A percentile compares a stretch with the other conserved stretches of the same genome.
These are phyloP conservation scores for Triticum monococcum DNA, from an alignment of 176 grass and related monocot species.

Conservation along the genomic window DNA sequence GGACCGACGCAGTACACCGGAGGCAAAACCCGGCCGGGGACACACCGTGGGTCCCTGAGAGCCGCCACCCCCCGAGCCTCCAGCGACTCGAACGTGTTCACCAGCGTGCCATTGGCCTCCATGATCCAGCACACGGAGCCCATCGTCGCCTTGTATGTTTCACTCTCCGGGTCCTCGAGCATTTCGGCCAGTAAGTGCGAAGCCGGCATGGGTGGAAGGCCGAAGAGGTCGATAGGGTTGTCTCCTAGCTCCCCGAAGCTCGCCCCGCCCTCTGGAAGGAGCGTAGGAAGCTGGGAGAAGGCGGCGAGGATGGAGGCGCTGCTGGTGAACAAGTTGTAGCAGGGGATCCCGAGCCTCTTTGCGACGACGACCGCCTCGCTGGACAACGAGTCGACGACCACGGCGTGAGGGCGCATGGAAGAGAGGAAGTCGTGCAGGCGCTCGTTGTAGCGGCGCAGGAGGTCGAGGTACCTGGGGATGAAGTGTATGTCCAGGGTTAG, in stretches of 20 bases:
- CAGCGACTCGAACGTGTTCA: not conserved
- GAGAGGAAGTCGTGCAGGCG: not conserved
- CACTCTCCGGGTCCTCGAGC: not conserved
- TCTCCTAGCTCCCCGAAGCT: not conserved
- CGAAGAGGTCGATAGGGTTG: not conserved
- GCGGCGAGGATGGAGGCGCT: not conserved
- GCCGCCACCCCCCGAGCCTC: not conserved
- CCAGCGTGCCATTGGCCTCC: not conserved
- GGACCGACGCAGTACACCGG: not conserved
- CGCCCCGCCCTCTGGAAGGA: not conserved
- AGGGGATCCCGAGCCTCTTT: not conserved
- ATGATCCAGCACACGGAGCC: not conserved
- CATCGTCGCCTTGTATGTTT: not conserved
- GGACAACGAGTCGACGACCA: not conserved
- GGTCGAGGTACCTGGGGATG: not conserved
- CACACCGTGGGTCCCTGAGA: constrained; percentile 1
- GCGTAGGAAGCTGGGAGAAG: not conserved
- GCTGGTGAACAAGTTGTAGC: not conserved
- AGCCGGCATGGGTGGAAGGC: not conserved
- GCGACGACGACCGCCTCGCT: not conserved
- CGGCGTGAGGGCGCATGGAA: not conserved
- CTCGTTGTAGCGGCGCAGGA: not conserved
- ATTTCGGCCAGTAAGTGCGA: not conserved
- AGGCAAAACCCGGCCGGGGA: not conserved
- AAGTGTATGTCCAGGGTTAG: not conserved